A percentile compares a stretch with the other conserved stretches of the same genome.
Conservation (phyloP, 108 stramenopile species). For the Cylindrotheca fusiformis region DNA sequence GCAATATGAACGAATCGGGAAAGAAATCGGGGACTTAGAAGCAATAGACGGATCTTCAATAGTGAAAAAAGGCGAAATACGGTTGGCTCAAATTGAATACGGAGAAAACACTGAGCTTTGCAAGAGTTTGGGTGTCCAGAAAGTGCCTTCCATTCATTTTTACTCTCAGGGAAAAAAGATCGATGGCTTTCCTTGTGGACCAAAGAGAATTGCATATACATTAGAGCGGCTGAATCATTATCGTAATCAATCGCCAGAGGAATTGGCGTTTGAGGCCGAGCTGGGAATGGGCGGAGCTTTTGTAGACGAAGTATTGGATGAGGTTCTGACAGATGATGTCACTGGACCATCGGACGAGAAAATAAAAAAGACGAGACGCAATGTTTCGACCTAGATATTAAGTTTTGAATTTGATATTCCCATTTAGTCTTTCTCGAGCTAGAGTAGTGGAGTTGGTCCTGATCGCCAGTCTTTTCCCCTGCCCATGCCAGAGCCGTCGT, state of each 20-base stretch:
- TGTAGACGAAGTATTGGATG: slow-evolving; percentile 5
- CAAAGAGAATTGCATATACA: slow-evolving; percentile 17
- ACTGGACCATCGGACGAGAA: too few relatives aligned
- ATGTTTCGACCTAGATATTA: too few relatives aligned
- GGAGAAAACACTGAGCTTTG: slow-evolving; percentile 45
- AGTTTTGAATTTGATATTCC: too few relatives aligned
- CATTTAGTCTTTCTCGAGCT: too few relatives aligned
- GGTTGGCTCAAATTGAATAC: slow-evolving; percentile 66
- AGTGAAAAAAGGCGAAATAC: slow-evolving; percentile 37
- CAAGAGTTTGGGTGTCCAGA: slow-evolving; percentile 53
- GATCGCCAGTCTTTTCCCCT: too few relatives aligned
- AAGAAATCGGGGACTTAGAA: slow-evolving; percentile 37
- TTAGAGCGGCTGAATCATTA: slow-evolving; percentile 9
- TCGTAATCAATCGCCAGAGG: slow-evolving; percentile 1
- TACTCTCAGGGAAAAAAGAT: slow-evolving; percentile 23
- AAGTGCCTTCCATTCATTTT: slow-evolving; percentile 58
- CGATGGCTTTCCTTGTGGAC: slow-evolving; percentile 31
- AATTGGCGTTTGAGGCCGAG: slow-evolving; percentile 22
- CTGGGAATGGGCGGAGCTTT: slow-evolving; percentile 13
- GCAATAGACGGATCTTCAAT: slow-evolving; percentile 11
- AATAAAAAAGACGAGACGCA: too few relatives aligned
- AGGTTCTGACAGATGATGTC: too few relatives aligned
- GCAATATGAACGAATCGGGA: slow-evolving; percentile 39
- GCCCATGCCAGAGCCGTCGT: too few relatives aligned
- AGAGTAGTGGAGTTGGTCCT: too few relatives aligned